Evolutionary conservation across 495 filamentous ascomycete species (phyloP), one percentile per base, ranked within the genome.

Genomic region (Geopyxis carbonaria): DNA sequence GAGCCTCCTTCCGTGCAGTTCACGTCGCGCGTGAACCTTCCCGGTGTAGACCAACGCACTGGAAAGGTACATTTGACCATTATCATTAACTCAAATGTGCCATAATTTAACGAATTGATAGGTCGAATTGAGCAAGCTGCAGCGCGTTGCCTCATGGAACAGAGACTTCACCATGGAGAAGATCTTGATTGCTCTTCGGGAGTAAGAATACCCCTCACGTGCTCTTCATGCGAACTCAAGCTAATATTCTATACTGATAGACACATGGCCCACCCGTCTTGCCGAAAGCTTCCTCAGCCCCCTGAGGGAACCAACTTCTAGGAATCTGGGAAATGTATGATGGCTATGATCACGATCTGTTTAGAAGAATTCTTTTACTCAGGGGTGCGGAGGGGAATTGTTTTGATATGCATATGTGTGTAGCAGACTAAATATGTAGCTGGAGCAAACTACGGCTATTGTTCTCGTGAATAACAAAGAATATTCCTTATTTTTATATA

Each of bases 281-380:
- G 94, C 61, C 93, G 93, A 70, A 95, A 95, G 62, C 71, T 95
- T 9, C 77, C 83, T 10, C 89, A 97, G 57, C 89, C 91, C 37
- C 67, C 81, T 2, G 89, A 97, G 61, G 86, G 86, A 31, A 73
- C 78, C 32, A 83, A 71, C 40, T 94, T 77, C 55, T 51, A 44
- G 30, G 19, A n/a, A n/a, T n/a, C n/a, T n/a, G n/a, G n/a, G n/a
- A n/a, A n/a, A n/a, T n/a, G n/a, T n/a, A n/a, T n/a, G n/a, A n/a
- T n/a, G n/a, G n/a, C n/a, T n/a, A n/a, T n/a, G n/a, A n/a, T n/a
- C n/a, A n/a, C n/a, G n/a, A n/a, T n/a, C n/a, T n/a, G n/a, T n/a
- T n/a, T n/a, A n/a, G n/a, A n/a, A n/a, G n/a, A n/a, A n/a, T n/a
- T n/a, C n/a, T n/a, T n/a, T n/a, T n/a, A n/a, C n/a, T n/a, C n/a